These are phyloP conservation scores for Dorcoceras hygrometricum DNA, from an alignment of 257 asterid species.

Conservation along the genomic window DNA sequence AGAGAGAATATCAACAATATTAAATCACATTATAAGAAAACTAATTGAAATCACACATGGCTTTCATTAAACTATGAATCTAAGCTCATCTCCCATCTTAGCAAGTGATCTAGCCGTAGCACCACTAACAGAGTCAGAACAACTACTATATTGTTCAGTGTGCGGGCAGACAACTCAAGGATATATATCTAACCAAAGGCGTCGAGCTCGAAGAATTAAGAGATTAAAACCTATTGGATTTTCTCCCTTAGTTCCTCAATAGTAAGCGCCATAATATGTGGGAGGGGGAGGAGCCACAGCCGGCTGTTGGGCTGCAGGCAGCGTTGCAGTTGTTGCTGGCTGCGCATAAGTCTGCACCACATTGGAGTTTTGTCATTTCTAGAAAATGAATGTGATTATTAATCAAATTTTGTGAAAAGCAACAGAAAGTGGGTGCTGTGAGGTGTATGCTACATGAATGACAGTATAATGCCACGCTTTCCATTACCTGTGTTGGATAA, in stretches of 20 bases:
- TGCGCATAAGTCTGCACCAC: conserved; percentile 48
- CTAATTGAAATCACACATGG: no score
- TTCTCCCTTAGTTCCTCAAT: conserved; percentile 20
- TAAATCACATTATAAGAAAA: neutral
- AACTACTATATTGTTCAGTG: neutral
- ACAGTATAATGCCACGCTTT: neutral
- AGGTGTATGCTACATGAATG: neutral
- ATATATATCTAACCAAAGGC: neutral
- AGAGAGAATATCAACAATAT: neutral
- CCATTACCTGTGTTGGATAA: conserved; percentile 69
- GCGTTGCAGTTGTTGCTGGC: conserved; percentile 51
- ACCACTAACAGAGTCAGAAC: neutral
- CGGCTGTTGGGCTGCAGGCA: conserved; percentile 43
- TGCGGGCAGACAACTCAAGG: neutral
- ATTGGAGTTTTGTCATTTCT: neutral
- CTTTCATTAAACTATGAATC: neutral
- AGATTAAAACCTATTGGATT: neutral
- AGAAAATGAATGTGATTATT: neutral
- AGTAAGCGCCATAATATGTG: conserved; percentile 52
- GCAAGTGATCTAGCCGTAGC: neutral
- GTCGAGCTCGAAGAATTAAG: neutral
- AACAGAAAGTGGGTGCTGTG: neutral
- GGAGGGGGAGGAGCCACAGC: conserved; percentile 33
- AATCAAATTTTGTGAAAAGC: neutral
- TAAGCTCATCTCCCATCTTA: neutral